Evolutionary conservation across 306 rosid genomes (phyloP), one percentile per base, ranked within the genome.

Genomic region (Vachellia pachyceras): DNA sequence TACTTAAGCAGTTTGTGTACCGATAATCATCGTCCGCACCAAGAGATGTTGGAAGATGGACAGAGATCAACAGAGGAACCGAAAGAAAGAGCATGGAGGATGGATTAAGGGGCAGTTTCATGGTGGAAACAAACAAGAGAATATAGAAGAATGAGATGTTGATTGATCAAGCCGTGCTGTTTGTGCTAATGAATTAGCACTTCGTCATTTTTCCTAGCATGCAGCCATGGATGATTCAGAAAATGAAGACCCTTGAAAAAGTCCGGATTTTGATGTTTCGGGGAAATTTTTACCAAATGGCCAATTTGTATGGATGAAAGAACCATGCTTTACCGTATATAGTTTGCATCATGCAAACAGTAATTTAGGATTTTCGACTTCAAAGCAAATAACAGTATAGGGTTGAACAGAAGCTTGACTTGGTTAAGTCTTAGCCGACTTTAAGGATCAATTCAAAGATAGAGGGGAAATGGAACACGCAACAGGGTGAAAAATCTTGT

Each of bases 21-120:
- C 0, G 60, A 1, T 0, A 1, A 77, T 77, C 78, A 40, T 69
- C 45, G 0, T 29, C 33, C 33, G 29, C 69, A 15, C 60, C 57
- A 0, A 77, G 9, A 50, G 40, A 84, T 0, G 68, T 80, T 29
- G 58, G 80, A 69, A 15, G 23, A 33, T 71, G 40, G 80, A 73
- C 25, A 5, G 70, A 75, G 69, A 85, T 70, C 9, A 84, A 8
- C 12, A 75, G 17, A 84, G 40, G 2, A 18, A 0, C 3, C 22
- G 4, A 72, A 69, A 81, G 49, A 17, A 67, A 25, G 57, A 64
- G 83, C 20, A 77, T 14, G 29, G 75, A 69, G 39, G 57, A 49
- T n/a, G 72, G 54, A 14, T 35, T 58, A 44, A 58, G 67, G 0
- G 61, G 42, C 58, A 71, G 79, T 61, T 82, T 25, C 67, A 60